phyloP scores from a whole-genome alignment of 208 protist species.

The Leishmania amazonensis region DNA sequence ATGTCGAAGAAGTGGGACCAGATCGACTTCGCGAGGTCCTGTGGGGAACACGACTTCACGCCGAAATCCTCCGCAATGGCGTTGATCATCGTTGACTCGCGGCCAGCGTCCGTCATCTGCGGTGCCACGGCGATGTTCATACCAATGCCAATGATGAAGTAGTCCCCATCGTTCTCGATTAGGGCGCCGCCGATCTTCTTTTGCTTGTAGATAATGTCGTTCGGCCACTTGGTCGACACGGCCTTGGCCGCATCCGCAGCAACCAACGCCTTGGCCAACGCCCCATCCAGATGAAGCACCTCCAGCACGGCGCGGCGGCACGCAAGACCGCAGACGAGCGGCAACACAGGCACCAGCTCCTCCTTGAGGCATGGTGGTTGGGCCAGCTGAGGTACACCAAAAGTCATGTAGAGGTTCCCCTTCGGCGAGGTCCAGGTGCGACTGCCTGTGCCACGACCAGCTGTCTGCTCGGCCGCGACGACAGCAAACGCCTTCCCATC shows the following conservation, averaged over 20 bases:
- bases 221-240: conserved; percentile 77
- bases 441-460: conserved; percentile 59
- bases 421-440: conserved; percentile 66
- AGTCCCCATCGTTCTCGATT: conserved; percentile 41
- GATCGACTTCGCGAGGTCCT: conserved; percentile 44
- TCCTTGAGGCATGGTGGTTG: conserved; percentile 19
- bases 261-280: not conserved
- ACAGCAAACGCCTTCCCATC: conserved; percentile 47
- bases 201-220: conserved; percentile 63
- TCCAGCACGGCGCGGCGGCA: conserved; percentile 43
- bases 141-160: conserved; percentile 68
- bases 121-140: conserved; percentile 64
- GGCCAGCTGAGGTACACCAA: conserved; percentile 44
- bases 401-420: conserved; percentile 79
- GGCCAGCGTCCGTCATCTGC: conserved; percentile 49
- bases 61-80: conserved; percentile 30
- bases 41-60: conserved; percentile 4
- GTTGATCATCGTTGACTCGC: conserved; percentile 40
- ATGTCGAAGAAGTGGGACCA: conserved; percentile 47
- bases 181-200: conserved; percentile 75
- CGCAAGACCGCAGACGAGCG: conserved; percentile 61
- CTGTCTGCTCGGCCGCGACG: conserved; percentile 48
- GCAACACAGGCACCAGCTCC: conserved; percentile 52
- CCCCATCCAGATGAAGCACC: conserved; percentile 27
- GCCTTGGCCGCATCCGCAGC: conserved; percentile 11